These are phyloP conservation scores for Beauveria rudraprayagi DNA, from an alignment of 2,329 filamentous ascomycete species.

Conservation along the genomic window DNA sequence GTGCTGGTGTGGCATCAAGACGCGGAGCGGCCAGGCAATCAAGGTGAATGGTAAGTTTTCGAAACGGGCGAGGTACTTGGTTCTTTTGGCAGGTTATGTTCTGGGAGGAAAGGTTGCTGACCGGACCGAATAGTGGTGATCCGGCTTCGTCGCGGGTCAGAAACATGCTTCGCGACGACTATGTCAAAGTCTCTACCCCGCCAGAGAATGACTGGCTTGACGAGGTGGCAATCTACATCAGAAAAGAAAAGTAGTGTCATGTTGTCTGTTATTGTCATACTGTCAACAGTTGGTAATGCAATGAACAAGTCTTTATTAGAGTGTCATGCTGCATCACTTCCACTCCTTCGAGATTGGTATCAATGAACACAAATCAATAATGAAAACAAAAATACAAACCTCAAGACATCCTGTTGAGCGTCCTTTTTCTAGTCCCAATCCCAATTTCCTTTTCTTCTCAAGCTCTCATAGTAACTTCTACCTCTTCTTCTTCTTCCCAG, in stretches of 20 bases:
- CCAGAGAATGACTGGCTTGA: neutral
- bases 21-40: too few relatives aligned
- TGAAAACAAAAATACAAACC: neutral
- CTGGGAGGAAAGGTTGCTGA: too few relatives aligned
- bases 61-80: too few relatives aligned
- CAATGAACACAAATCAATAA: neutral
- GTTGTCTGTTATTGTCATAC: neutral
- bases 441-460: constrained; percentile 15
- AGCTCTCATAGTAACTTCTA: neutral
- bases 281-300: neutral
- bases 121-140: too few relatives aligned
- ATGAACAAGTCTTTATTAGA: neutral
- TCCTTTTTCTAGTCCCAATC: neutral
- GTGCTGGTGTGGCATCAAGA: too few relatives aligned
- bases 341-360: neutral
- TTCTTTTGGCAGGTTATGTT: too few relatives aligned
- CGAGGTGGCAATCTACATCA: neutral
- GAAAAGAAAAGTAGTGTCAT: neutral
- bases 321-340: neutral
- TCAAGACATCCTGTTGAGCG: neutral
- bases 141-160: too few relatives aligned
- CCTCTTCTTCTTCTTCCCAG: constrained; percentile 25
- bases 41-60: too few relatives aligned
- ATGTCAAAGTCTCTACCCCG: too few relatives aligned
- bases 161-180: too few relatives aligned